Conservation (phyloP, 2,329 filamentous ascomycete genomes). For the Sphaerulina musiva region DNA sequence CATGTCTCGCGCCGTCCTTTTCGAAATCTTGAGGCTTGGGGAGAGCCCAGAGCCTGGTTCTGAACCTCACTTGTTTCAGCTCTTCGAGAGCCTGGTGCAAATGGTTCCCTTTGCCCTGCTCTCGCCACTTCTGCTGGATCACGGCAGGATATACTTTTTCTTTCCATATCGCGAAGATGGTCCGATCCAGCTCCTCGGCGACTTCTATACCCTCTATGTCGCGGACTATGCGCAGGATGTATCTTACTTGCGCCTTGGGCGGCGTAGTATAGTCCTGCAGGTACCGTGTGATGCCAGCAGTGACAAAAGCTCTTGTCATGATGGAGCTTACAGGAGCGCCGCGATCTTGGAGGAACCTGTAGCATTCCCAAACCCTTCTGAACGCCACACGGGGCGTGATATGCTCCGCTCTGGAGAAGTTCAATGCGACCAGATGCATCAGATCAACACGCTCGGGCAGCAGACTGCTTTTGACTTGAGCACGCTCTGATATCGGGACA, state of each 20-base stretch:
- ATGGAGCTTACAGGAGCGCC: constrained; percentile 40
- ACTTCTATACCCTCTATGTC: constrained; percentile 40
- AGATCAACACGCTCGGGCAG: constrained; percentile 38
- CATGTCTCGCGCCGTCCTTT: too few species aligned
- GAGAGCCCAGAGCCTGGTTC: not conserved
- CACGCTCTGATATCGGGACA: not conserved
- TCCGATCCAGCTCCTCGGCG: constrained; percentile 32
- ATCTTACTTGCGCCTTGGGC: constrained; percentile 34
- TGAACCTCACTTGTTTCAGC: not conserved
- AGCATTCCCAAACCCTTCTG: constrained; percentile 44
- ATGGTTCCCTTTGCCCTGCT: not conserved
- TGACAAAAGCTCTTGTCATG: constrained; percentile 46
- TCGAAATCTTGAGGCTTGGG: not conserved
- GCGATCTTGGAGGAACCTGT: constrained; percentile 38
- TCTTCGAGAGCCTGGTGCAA: not conserved
- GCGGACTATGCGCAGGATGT: constrained; percentile 41
- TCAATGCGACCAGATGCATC: constrained; percentile 42
- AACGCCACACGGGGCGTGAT: constrained; percentile 39
- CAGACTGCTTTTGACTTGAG: constrained; percentile 2
- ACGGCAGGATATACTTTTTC: not conserved
- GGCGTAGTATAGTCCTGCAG: constrained; percentile 36
- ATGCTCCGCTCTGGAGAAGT: constrained; percentile 36
- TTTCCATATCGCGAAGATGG: constrained; percentile 20
- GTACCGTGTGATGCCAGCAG: constrained; percentile 43
- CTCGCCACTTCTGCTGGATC: not conserved